These are phyloP conservation scores for Poteriospumella lacustris DNA, from an alignment of 108 stramenopile genomes.

Conservation along the genomic window DNA sequence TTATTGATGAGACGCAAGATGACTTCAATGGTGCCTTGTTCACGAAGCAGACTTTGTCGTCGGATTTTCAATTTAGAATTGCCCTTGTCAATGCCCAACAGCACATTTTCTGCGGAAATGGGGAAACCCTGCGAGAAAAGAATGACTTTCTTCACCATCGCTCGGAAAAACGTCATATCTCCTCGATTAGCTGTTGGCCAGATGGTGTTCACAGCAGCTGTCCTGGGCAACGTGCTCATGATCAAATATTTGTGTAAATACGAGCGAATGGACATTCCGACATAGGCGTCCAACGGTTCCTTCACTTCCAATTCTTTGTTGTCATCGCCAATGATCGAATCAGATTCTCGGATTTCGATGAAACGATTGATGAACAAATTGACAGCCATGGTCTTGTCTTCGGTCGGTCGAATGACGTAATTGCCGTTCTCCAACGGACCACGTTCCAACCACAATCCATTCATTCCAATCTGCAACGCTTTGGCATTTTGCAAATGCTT, in stretches of 20 bases:
- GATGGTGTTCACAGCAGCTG: background rate
- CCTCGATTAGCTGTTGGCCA: slow-evolving; percentile 3
- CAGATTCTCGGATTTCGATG: background rate
- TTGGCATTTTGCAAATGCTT: background rate
- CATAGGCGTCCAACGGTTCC: slow-evolving; percentile 24
- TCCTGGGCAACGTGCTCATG: background rate
- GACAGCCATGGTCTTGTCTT: slow-evolving; percentile 11
- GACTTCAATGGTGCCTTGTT: slow-evolving; percentile 29
- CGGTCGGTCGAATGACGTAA: background rate
- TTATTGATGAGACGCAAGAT: slow-evolving; percentile 20
- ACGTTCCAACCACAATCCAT: slow-evolving; percentile 4
- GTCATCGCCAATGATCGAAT: background rate
- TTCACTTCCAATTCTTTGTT: background rate
- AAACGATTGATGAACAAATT: slow-evolving; percentile 21
- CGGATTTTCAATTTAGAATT: background rate
- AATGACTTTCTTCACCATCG: background rate
- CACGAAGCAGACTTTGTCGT: slow-evolving; percentile 33
- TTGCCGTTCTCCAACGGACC: background rate
- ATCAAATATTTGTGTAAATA: background rate
- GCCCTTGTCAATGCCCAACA: slow-evolving; percentile 15
- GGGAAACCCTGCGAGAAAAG: slow-evolving; percentile 14
- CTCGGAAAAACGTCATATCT: background rate
- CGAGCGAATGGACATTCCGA: background rate
- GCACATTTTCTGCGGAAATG: background rate
- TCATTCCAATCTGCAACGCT: slow-evolving; percentile 2